A percentile compares a stretch with the other conserved stretches of the same genome.
Conservation (phyloP, 2,329 filamentous ascomycete genomes). For the Sclerotinia glacialis region DNA sequence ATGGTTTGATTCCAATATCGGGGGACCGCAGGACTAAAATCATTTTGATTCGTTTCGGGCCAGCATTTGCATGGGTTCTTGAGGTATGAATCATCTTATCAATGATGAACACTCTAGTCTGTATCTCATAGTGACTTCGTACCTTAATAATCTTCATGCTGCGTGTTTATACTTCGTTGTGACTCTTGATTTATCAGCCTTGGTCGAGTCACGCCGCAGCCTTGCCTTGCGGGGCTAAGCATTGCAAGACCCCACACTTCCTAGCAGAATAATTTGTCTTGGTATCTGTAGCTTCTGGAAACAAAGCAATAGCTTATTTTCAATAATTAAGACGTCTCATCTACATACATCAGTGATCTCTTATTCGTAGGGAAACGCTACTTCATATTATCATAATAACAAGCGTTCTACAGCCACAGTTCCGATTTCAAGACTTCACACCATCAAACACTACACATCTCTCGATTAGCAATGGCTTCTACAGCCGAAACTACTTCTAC, state of each 20-base stretch:
- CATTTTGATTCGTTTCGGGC: background rate
- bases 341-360: background rate
- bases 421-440: background rate
- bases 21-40: background rate
- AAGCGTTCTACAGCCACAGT: background rate
- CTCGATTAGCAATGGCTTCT: conserved; percentile 18
- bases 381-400: background rate
- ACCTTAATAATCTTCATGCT: background rate
- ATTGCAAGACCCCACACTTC: conserved; percentile 12
- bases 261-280: conserved; percentile 16
- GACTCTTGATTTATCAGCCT: conserved; percentile 20
- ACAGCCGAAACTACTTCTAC: conserved; percentile 26
- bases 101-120: background rate
- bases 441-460: conserved; percentile 1
- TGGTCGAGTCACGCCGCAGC: conserved; percentile 15
- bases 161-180: background rate
- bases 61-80: background rate
- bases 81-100: conserved; percentile 7
- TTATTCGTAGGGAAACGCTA: background rate
- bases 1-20: background rate
- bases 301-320: background rate
- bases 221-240: conserved; percentile 16
- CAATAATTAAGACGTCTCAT: no score
- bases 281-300: background rate
- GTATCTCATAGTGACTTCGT: background rate